phyloP scores from a whole-genome alignment of 2,329 filamentous ascomycete species.

The Cadophora gregata region DNA sequence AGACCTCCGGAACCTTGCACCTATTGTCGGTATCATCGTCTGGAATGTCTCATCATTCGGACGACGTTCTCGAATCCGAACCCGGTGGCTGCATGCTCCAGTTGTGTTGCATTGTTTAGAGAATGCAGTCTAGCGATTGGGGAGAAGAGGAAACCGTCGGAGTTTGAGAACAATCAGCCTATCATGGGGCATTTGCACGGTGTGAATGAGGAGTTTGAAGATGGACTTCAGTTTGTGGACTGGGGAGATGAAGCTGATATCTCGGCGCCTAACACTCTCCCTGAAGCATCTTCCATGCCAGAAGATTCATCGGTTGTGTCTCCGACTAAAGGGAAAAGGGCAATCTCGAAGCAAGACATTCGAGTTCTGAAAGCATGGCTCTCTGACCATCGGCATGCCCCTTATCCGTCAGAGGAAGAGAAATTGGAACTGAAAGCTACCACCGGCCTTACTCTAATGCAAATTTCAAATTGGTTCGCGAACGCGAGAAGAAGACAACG shows the following conservation, averaged over 20 bases:
- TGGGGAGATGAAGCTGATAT: slow-evolving; percentile 14
- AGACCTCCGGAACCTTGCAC: slow-evolving; percentile 9
- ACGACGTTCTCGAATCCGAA: slow-evolving; percentile 13
- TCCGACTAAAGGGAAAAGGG: slow-evolving; percentile 9
- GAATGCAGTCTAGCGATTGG: slow-evolving; percentile 15
- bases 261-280: neutral
- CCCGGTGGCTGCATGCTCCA: slow-evolving; percentile 12
- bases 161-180: slow-evolving; percentile 12
- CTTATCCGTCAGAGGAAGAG: slow-evolving; percentile 13
- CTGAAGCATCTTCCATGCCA: neutral
- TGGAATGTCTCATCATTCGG: slow-evolving; percentile 17
- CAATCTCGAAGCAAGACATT: slow-evolving; percentile 17
- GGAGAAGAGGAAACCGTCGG: slow-evolving; percentile 16
- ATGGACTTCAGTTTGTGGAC: slow-evolving; percentile 13
- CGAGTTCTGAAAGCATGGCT: slow-evolving; percentile 16
- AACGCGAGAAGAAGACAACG: slow-evolving; percentile 13
- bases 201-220: slow-evolving; percentile 13
- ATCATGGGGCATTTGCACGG: slow-evolving; percentile 18
- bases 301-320: neutral
- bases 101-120: slow-evolving; percentile 14
- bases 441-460: slow-evolving; percentile 10
- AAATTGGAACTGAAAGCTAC: slow-evolving; percentile 7
- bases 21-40: slow-evolving; percentile 12
- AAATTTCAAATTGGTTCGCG: slow-evolving; percentile 17
- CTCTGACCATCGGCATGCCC: slow-evolving; percentile 13